Evolutionary conservation across 768 basidiomycete species (phyloP).

Genomic region (Trametes gibbosa): DNA sequence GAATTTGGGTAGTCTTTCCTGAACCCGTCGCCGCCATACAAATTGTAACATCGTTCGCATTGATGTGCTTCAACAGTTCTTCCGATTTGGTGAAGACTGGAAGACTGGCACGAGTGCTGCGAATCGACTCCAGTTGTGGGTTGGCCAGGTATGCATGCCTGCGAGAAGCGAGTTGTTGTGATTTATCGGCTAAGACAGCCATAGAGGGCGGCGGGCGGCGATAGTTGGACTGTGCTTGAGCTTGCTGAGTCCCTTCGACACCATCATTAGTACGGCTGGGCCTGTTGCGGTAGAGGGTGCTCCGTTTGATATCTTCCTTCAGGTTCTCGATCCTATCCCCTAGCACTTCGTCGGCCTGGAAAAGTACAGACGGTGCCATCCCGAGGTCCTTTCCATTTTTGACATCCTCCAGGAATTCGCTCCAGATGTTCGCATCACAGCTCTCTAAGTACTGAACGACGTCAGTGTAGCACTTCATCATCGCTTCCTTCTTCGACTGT

Average conservation of each 20-base stretch:
- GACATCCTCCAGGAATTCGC: conserved; percentile 56
- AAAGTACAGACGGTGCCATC: conserved; percentile 64
- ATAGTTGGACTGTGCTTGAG: conserved; percentile 14
- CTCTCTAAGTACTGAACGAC: conserved; percentile 82
- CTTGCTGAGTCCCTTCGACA: conserved; percentile 1
- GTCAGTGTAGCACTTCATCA: conserved; percentile 77
- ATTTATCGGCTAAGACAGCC: conserved; percentile 46
- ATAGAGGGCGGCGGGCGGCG: conserved; percentile 31
- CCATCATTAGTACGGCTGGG: conserved; percentile 30
- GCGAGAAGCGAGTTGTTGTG: conserved; percentile 49
- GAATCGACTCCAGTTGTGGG: conserved; percentile 61
- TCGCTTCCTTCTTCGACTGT: conserved; percentile 66
- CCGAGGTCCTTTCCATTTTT: conserved; percentile 69
- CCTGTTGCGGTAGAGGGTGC: conserved; percentile 62
- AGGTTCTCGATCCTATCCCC: conserved; percentile 72
- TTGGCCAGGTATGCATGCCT: conserved; percentile 60
- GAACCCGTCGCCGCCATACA: conserved; percentile 90
- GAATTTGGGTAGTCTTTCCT: conserved; percentile 93
- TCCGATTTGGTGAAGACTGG: conserved; percentile 73
- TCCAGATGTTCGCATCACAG: conserved; percentile 83
- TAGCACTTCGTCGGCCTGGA: conserved; percentile 60
- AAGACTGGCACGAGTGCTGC: conserved; percentile 60
- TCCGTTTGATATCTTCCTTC: conserved; percentile 61
- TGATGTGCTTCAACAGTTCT: conserved; percentile 67
- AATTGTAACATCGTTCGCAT: conserved; percentile 79